These are phyloP conservation scores for Phaeophleospora eucalypticola DNA, from an alignment of 2,329 filamentous ascomycete genomes.

Conservation along the genomic window DNA sequence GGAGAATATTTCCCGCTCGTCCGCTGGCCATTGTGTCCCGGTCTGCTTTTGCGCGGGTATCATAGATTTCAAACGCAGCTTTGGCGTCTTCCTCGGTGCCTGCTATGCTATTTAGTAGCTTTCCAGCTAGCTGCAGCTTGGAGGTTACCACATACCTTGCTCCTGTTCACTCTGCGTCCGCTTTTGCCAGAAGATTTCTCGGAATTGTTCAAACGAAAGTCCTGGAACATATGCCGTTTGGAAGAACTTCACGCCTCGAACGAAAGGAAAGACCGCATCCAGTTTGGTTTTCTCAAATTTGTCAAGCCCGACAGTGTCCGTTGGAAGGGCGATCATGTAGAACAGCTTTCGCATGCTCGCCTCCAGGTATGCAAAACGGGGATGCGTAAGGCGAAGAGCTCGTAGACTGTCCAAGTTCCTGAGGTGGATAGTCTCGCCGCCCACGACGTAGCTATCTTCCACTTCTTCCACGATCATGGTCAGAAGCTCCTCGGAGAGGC, in stretches of 20 bases:
- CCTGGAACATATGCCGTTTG: neutral
- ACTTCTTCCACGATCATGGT: neutral
- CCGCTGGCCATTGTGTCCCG: neutral
- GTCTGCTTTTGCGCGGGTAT: neutral
- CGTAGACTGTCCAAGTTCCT: neutral
- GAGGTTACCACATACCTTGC: too few species aligned
- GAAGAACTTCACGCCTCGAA: neutral
- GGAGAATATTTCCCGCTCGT: neutral
- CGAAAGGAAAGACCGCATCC: neutral
- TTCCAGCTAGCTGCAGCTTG: too few species aligned
- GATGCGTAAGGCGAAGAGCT: neutral
- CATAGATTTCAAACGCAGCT: neutral
- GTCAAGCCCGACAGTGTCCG: neutral
- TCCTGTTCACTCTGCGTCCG: too few species aligned
- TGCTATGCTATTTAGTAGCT: neutral
- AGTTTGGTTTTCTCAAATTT: neutral
- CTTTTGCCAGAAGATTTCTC: too few species aligned
- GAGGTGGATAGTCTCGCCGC: neutral
- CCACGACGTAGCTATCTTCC: neutral
- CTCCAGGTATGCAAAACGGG: neutral
- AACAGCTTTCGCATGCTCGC: neutral
- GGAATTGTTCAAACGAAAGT: neutral
- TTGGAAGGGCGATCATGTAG: neutral
- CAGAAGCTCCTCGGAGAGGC: neutral
- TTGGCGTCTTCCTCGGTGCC: neutral